These are phyloP conservation scores for Mallotus japonicus DNA, from an alignment of 441 rosid species.

Conservation along the genomic window DNA sequence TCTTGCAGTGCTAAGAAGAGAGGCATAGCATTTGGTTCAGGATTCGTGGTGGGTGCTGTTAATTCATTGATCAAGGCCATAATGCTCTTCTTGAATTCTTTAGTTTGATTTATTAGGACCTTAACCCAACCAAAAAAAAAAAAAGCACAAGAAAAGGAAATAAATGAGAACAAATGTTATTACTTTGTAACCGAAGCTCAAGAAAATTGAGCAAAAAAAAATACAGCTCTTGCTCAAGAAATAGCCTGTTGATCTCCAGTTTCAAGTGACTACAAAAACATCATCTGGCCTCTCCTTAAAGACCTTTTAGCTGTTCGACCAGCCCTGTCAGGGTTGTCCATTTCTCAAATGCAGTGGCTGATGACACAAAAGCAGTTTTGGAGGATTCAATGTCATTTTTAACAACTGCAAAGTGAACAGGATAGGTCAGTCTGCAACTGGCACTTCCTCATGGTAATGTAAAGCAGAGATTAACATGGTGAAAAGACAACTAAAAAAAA, in stretches of 20 bases:
- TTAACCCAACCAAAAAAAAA: too few relatives aligned
- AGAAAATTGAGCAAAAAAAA: conserved; percentile 19
- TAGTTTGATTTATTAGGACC: not conserved
- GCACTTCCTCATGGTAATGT: too few relatives aligned
- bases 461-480: not conserved
- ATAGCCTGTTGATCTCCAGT: conserved; percentile 16
- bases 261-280: not conserved
- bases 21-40: not conserved
- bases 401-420: conserved; percentile 45
- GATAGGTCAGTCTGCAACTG: too few relatives aligned
- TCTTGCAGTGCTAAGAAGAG: not conserved
- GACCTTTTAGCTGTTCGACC: conserved; percentile 64
- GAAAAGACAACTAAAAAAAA: not conserved
- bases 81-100: not conserved
- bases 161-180: not conserved
- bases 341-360: conserved; percentile 79
- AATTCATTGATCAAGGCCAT: not conserved
- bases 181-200: conserved; percentile 22
- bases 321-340: conserved; percentile 78
- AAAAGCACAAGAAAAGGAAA: not conserved
- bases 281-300: conserved; percentile 31
- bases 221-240: conserved; percentile 18
- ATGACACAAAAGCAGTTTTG: conserved; percentile 66
- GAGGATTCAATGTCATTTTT: conserved; percentile 76
- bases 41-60: not conserved